Evolutionary conservation across 768 basidiomycete species (phyloP), one percentile per base, ranked within the genome.

Genomic region (Tricholomella constricta): DNA sequence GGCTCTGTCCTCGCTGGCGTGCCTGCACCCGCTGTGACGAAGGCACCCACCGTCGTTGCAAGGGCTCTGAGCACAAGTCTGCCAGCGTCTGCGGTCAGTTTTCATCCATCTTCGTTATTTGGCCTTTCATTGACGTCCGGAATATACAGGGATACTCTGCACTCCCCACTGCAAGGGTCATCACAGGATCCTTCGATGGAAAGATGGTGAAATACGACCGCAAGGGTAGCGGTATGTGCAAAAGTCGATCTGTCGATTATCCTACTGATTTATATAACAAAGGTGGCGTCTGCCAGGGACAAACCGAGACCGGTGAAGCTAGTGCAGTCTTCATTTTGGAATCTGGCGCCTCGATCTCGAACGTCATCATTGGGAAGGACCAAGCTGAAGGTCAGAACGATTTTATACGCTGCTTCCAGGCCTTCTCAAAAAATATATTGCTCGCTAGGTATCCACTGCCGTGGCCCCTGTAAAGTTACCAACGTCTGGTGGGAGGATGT

Each of bases 401-500:
- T 3, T 19, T 40, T 29, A 2, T 32, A 11, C 9, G 41, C 41
- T 6, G 37, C 41, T 23, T 9, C 12, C 12, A 14, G n/a, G n/a
- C n/a, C n/a, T n/a, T n/a, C n/a, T n/a, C n/a, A n/a, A n/a, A n/a
- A n/a, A n/a, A n/a, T n/a, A 46, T 4, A 15, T 34, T 46, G 3
- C 19, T 5, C 17, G 31, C 2, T 11, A 63, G 64, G 65, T 41
- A 67, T 67, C 25, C 66, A 67, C 49, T 67, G 66, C 35, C 63
- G 63, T 48, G 66, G 66, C 11, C 54, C 66, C 9, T 67, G 66
- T 42, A 65, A 62, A 19, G 62, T 67, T 9, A 67, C 65, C 14
- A 67, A 67, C 29, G 66, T 67, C 40, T 67, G 66, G 65, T 66
- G 62, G 64, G 66, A 67, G 45, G 66, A 67, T 51, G 66, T 67